Conservation (phyloP, 352 stramenopile species). For the Pythium periplocum region DNA sequence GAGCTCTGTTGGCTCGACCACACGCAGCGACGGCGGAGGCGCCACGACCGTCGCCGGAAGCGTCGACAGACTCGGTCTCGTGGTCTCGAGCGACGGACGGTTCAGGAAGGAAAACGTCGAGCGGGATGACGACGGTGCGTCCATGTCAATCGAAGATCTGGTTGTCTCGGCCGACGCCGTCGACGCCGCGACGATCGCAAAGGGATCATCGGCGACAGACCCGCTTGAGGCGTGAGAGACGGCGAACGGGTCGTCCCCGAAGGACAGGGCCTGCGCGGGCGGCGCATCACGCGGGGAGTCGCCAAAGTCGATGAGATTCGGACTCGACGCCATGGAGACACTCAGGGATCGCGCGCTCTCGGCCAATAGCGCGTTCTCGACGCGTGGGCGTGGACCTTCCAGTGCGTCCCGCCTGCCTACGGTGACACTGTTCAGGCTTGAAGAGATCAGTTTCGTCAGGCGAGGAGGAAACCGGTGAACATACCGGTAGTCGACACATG, state of each 20-base stretch:
- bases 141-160: too few relatives aligned
- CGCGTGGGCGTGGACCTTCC: too few relatives aligned
- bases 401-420: background rate
- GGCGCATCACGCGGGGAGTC: constrained; percentile 11
- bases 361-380: too few relatives aligned
- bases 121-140: too few relatives aligned
- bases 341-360: too few relatives aligned
- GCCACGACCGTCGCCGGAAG: too few relatives aligned
- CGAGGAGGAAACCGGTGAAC: too few relatives aligned
- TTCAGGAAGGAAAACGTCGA: too few relatives aligned
- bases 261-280: background rate
- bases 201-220: constrained; percentile 9
- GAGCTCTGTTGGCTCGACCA: constrained; percentile 19
- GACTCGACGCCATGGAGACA: constrained; percentile 16
- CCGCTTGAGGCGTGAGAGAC: background rate
- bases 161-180: background rate
- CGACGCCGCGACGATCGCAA: constrained; percentile 6
- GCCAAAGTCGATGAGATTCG: constrained; percentile 26
- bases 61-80: background rate
- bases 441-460: constrained; percentile 13
- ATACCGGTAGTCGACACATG: constrained; percentile 3
- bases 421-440: constrained; percentile 3
- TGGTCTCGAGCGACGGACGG: too few relatives aligned
- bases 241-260: constrained; percentile 14
- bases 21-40: background rate